phyloP scores from a whole-genome alignment of 495 filamentous ascomycete genomes.

The Aeminium ludgeri region DNA sequence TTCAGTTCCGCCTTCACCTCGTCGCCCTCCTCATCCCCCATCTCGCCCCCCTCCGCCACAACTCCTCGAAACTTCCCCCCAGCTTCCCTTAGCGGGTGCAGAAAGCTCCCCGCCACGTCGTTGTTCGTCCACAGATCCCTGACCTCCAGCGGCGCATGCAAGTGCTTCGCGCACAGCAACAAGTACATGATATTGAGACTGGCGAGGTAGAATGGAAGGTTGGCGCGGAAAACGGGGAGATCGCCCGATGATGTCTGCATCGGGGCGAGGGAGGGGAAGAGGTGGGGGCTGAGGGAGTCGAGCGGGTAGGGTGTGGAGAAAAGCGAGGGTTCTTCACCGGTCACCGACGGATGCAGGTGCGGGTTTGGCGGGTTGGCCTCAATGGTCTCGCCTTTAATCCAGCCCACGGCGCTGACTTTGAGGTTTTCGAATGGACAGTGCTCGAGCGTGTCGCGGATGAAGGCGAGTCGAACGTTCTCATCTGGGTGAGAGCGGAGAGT shows the following conservation, averaged over 20 bases:
- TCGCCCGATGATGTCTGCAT: too few species aligned
- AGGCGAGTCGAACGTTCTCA: constrained; percentile 48
- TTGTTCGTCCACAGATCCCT: constrained; percentile 31
- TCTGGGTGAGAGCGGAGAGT: constrained; percentile 65
- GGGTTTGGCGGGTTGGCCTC: constrained; percentile 29
- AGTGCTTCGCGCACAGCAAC: constrained; percentile 31
- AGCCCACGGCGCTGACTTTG: constrained; percentile 65
- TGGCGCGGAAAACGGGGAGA: constrained; percentile 23
- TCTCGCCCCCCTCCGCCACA: constrained; percentile 19
- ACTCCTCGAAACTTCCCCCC: constrained; percentile 27
- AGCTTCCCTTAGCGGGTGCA: constrained; percentile 32
- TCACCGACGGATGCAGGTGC: constrained; percentile 19
- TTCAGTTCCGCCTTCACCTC: constrained; percentile 10
- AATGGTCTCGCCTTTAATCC: constrained; percentile 75
- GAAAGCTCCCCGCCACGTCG: constrained; percentile 26
- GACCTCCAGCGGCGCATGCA: constrained; percentile 30
- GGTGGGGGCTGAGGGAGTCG: constrained; percentile 30
- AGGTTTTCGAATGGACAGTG: constrained; percentile 61
- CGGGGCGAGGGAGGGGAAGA: constrained; percentile 32
- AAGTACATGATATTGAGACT: constrained; percentile 38
- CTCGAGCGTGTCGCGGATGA: constrained; percentile 67
- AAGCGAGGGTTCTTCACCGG: constrained; percentile 27
- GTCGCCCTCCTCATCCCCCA: constrained; percentile 12
- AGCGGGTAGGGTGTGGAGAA: constrained; percentile 40
- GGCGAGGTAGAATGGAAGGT: constrained; percentile 32